Percentiles rank a stretch among this genome's conserved stretches.
These are phyloP conservation scores for Aspergillus sp. DNA, from an alignment of 2,329 filamentous ascomycete genomes.

Conservation along the genomic window DNA sequence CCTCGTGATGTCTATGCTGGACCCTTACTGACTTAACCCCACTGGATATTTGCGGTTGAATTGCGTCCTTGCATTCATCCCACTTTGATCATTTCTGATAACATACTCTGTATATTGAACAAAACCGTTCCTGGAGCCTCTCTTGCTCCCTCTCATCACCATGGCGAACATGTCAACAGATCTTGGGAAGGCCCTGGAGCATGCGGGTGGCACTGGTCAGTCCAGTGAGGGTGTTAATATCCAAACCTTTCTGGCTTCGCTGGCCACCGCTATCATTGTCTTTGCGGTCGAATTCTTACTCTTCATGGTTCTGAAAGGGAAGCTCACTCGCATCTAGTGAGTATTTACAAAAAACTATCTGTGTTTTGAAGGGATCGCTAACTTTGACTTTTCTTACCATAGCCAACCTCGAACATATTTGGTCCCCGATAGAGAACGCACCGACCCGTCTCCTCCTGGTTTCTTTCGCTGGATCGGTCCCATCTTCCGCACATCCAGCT, in stretches of 20 bases:
- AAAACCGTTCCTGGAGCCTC: neutral
- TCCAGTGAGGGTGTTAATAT: conserved; percentile 32
- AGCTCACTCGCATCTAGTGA: conserved; percentile 77
- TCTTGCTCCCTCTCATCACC: conserved; percentile 3
- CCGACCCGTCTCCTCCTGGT: conserved; percentile 63
- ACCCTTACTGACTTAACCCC: too few relatives aligned
- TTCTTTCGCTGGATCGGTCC: conserved; percentile 51
- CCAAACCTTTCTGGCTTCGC: conserved; percentile 59
- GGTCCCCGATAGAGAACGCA: conserved; percentile 78
- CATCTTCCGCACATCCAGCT: conserved; percentile 64
- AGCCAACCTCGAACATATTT: conserved; percentile 82
- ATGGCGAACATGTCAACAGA: conserved; percentile 17
- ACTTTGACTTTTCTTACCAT: neutral
- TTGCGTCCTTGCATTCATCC: too few relatives aligned
- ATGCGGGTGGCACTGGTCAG: conserved; percentile 31
- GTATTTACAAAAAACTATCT: conserved; percentile 23
- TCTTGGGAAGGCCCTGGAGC: conserved; percentile 30
- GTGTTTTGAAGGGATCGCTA: too few relatives aligned
- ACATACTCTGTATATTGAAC: too few relatives aligned
- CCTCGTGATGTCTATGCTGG: too few relatives aligned
- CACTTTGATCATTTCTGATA: neutral
- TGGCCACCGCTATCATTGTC: conserved; percentile 58
- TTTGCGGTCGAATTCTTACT: conserved; percentile 60
- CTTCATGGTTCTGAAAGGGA: conserved; percentile 75
- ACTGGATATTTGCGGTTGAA: too few relatives aligned